These are phyloP conservation scores for Chlorella sp. DNA, from an alignment of 139 green algal genomes.

Conservation along the genomic window DNA sequence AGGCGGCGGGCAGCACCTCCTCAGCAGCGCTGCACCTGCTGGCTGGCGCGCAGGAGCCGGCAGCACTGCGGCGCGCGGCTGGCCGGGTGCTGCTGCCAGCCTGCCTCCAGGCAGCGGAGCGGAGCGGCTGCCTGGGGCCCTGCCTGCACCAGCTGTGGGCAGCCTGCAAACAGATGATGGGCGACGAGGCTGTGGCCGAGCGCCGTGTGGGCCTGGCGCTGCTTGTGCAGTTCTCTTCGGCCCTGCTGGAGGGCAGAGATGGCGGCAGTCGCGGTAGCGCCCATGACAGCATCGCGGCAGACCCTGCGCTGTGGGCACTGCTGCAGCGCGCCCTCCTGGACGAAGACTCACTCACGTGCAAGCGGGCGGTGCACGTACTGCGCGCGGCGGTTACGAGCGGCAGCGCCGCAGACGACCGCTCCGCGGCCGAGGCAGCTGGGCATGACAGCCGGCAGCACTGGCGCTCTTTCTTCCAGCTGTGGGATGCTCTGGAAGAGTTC, in stretches of 20 bases:
- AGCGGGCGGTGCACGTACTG: slow-evolving; percentile 33
- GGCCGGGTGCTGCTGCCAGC: slow-evolving; percentile 7
- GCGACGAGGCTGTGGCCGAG: too few species aligned
- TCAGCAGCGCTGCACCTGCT: background rate
- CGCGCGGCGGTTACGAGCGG: background rate
- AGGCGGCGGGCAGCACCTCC: background rate
- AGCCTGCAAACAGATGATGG: too few species aligned
- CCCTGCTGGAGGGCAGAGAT: background rate
- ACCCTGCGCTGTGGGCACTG: slow-evolving; percentile 5
- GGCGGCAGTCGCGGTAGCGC: background rate
- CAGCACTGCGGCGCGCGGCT: background rate
- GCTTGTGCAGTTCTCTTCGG: slow-evolving; percentile 19
- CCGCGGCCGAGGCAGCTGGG: background rate
- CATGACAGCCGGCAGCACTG: background rate
- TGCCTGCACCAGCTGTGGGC: background rate
- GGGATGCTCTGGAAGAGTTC: slow-evolving; percentile 28
- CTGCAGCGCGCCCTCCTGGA: slow-evolving; percentile 15
- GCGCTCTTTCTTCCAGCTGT: slow-evolving; percentile 24
- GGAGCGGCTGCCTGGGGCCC: background rate
- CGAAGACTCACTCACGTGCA: slow-evolving; percentile 13
- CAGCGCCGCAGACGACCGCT: background rate
- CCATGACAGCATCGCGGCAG: background rate
- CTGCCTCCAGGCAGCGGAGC: slow-evolving; percentile 3
- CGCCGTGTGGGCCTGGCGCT: slow-evolving; percentile 18
- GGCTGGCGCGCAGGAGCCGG: background rate